These are phyloP conservation scores for Aspergillus puulaauensis DNA, from an alignment of 2,329 filamentous ascomycete genomes.

Conservation along the genomic window DNA sequence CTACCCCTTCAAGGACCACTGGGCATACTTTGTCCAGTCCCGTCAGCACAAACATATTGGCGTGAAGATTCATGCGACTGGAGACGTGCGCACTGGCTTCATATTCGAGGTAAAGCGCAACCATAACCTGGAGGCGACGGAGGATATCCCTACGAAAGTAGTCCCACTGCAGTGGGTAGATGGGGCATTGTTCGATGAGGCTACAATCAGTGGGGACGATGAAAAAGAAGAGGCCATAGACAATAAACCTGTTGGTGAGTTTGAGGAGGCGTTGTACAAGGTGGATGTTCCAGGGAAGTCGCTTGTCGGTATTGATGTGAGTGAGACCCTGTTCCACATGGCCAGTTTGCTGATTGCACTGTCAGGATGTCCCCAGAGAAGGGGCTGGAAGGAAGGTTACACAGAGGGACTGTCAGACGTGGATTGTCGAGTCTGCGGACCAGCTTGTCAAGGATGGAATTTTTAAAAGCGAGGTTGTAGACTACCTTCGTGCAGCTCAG, in stretches of 20 bases:
- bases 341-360: no score
- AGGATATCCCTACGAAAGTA: constrained; percentile 19
- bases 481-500: neutral
- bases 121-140: constrained; percentile 19
- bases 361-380: no score
- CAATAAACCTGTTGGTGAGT: constrained; percentile 22
- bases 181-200: constrained; percentile 18
- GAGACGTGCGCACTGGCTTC: constrained; percentile 34
- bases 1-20: constrained; percentile 37
- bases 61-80: constrained; percentile 30
- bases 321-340: neutral
- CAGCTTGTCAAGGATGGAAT: neutral
- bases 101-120: constrained; percentile 30
- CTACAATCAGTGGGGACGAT: constrained; percentile 25
- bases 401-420: neutral
- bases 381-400: neutral
- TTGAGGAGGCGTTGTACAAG: constrained; percentile 25
- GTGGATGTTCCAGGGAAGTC: constrained; percentile 13
- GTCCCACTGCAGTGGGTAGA: constrained; percentile 34
- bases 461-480: neutral
- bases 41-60: constrained; percentile 19
- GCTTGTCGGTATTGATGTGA: constrained; percentile 14
- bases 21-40: constrained; percentile 33
- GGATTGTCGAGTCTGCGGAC: neutral
- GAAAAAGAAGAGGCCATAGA: constrained; percentile 19